Evolutionary conservation across 192 early-diverging fungal species (phyloP), one percentile per base, ranked within the genome.

Genomic region (Diversispora eburnea): DNA sequence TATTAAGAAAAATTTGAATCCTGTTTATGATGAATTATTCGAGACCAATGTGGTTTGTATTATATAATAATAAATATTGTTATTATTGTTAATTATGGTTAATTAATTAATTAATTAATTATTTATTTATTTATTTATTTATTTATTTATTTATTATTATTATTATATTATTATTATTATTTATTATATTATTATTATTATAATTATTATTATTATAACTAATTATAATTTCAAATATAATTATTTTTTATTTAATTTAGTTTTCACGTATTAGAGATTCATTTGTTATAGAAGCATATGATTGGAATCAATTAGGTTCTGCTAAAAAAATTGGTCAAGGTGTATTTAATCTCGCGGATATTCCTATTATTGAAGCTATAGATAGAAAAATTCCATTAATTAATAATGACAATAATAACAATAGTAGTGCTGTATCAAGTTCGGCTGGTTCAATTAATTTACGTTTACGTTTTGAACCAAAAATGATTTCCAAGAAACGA

Each of bases 301-400:
- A 94, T 78, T 94, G 91, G 91, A 89, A 94, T 70, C 86, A 90
- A 80, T 77, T 94, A 48, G 85, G 84, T 56, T 81, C 84, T 19
- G 81, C 88, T 72, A 87, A 83, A 49, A 82, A 83, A 54, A 78
- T 94, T 7, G 91, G 88, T 61, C 60, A 70, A 4, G 79, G 77
- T 17, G 75, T 75, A 7, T 76, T 94, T 48, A 78, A 85, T 49
- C 78, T 94, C 19, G 74, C 74, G 33, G 82, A 83, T 42, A 75
- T 91, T 42, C 85, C 85, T n/a, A 77, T 86, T 41, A 74, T 80
- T 54, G 75, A 86, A 45, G 58, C 79, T 13, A 81, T 83, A 22
- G 80, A 86, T 33, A 76, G 77, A 69, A 72, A 77, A 67, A 78
- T 84, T 17, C 76, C 80, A 9, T 64, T 88, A 67, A 74, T 76